These are phyloP conservation scores for Coemansia sp. DNA, from an alignment of 192 early-diverging fungal species.

Conservation along the genomic window DNA sequence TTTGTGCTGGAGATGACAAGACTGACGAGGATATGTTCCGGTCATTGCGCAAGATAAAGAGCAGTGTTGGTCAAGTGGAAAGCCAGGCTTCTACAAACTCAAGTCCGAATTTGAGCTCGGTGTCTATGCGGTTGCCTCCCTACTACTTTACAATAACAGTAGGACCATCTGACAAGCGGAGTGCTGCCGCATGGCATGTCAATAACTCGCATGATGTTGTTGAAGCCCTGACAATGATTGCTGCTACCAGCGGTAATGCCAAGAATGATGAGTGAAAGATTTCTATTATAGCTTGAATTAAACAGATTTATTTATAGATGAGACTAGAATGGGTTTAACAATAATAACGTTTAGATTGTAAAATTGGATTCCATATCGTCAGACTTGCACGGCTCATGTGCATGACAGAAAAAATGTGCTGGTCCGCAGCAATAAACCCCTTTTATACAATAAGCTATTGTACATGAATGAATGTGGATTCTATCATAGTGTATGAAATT, in stretches of 20 bases:
- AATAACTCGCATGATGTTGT: constrained; percentile 39
- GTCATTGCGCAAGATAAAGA: constrained; percentile 52
- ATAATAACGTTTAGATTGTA: too few species aligned
- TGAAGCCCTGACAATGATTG: constrained; percentile 25
- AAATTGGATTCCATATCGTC: too few species aligned
- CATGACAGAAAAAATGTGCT: too few species aligned
- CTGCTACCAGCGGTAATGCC: constrained; percentile 5
- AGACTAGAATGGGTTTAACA: too few species aligned
- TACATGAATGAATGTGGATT: too few species aligned
- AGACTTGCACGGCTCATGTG: too few species aligned
- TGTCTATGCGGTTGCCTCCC: constrained; percentile 18
- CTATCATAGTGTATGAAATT: too few species aligned
- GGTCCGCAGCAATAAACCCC: too few species aligned
- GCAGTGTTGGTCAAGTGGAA: constrained; percentile 6
- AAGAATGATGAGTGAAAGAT: not conserved
- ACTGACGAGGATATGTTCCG: constrained; percentile 99
- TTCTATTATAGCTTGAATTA: not conserved
- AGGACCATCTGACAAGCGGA: constrained; percentile 84
- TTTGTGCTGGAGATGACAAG: constrained; percentile 96
- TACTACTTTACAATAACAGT: constrained; percentile 76
- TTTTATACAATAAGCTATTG: too few species aligned
- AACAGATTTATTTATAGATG: not conserved
- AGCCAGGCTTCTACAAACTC: not conserved
- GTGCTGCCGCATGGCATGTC: constrained; percentile 82
- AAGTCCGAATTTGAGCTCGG: not conserved